Percentiles rank a stretch among this genome's conserved stretches.
These are phyloP conservation scores for Cardiospermum halicacabum DNA, from an alignment of 345 rosid species.

Conservation along the genomic window DNA sequence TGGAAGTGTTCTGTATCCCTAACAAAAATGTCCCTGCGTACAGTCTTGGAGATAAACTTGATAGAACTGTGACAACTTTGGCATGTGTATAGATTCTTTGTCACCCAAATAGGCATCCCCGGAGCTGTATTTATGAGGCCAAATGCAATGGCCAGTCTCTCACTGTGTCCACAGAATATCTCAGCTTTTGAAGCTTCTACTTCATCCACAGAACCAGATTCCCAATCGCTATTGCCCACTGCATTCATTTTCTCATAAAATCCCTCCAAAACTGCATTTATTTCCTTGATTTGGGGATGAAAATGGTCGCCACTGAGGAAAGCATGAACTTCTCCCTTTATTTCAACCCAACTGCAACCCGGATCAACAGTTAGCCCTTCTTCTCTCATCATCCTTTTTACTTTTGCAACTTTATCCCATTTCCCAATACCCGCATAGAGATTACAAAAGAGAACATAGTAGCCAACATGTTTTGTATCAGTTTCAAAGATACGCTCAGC, in stretches of 20 bases:
- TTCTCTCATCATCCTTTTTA: conserved; percentile 57
- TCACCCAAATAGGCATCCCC: conserved; percentile 69
- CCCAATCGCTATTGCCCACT: conserved; percentile 31
- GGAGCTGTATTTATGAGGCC: conserved; percentile 68
- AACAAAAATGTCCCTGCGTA: conserved; percentile 68
- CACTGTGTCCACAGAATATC: conserved; percentile 83
- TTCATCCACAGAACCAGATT: conserved; percentile 31
- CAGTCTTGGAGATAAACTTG: conserved; percentile 61
- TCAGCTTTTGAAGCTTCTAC: conserved; percentile 60
- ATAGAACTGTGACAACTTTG: conserved; percentile 61
- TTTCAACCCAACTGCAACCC: conserved; percentile 87
- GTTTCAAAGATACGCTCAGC: conserved; percentile 54
- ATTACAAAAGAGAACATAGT: conserved; percentile 65
- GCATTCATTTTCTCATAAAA: conserved; percentile 57
- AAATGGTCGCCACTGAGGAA: conserved; percentile 64
- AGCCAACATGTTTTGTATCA: conserved; percentile 58
- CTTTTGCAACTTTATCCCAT: conserved; percentile 69
- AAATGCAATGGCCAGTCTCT: conserved; percentile 67
- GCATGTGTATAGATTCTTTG: conserved; percentile 75
- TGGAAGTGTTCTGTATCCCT: conserved; percentile 79
- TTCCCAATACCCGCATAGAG: conserved; percentile 53
- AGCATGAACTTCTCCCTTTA: conserved; percentile 73
- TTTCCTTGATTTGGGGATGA: conserved; percentile 56
- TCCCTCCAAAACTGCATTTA: conserved; percentile 50
- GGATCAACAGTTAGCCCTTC: conserved; percentile 63